A percentile compares a stretch with the other conserved stretches of the same genome.
Conservation (phyloP, 2,329 filamentous ascomycete genomes). For the Colletotrichum orbiculare region DNA sequence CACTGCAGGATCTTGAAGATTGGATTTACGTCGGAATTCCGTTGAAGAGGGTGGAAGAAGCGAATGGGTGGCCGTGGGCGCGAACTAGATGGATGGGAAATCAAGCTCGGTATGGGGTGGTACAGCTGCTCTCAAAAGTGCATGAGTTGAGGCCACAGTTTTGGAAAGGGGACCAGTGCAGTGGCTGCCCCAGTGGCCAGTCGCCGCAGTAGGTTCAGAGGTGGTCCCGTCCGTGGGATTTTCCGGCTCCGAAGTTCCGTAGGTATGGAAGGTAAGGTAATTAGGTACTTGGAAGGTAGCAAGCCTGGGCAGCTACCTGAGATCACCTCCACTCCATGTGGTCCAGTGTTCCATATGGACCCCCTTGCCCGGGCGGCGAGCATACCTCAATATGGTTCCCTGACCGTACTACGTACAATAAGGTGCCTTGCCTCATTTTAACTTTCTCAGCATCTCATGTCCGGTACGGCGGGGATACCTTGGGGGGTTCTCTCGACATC, state of each 20-base stretch:
- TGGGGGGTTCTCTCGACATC: no score
- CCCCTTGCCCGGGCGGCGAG: conserved; percentile 18
- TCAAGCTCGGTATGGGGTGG: conserved; percentile 22
- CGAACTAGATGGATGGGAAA: conserved; percentile 30
- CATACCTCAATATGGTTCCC: conserved; percentile 29
- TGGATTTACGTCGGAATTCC: conserved; percentile 5
- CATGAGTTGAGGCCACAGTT: conserved; percentile 58
- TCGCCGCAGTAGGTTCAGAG: conserved; percentile 40
- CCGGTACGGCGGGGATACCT: background rate
- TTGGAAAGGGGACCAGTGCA: conserved; percentile 45
- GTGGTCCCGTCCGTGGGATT: conserved; percentile 35
- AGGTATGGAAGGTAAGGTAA: no score
- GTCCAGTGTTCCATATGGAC: no score
- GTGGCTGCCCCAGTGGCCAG: background rate
- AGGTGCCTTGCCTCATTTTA: background rate
- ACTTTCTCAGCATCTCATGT: background rate
- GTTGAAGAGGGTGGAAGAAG: conserved; percentile 30
- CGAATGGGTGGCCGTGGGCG: conserved; percentile 37
- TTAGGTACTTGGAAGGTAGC: no score
- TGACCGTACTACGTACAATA: conserved; percentile 5
- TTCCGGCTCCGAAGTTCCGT: conserved; percentile 35
- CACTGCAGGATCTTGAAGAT: conserved; percentile 44
- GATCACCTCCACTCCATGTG: no score
- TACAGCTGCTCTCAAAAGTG: conserved; percentile 39
- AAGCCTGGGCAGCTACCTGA: no score